Conservation (phyloP, 202 grass and related monocot genomes). For the Setaria italica region DNA sequence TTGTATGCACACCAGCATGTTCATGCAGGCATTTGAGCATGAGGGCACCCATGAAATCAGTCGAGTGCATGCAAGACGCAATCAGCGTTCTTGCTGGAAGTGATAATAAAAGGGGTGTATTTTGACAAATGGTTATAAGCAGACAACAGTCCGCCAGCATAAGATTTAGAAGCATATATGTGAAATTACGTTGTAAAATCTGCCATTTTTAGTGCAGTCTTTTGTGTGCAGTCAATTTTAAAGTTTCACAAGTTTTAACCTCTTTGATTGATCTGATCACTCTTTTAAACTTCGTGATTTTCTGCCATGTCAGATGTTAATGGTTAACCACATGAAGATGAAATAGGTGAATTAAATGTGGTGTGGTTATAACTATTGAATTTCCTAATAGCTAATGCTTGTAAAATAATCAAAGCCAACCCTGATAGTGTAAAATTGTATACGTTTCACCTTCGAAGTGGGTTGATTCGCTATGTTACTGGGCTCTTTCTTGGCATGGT, state of each 20-base stretch:
- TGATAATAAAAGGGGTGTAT: neutral
- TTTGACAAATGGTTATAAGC: neutral
- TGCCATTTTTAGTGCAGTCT: neutral
- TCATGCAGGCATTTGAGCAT: neutral
- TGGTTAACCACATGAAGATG: neutral
- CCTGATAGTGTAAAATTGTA: neutral
- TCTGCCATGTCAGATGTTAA: neutral
- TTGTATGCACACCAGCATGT: neutral
- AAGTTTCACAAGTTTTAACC: neutral
- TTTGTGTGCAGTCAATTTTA: neutral
- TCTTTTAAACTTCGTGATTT: neutral
- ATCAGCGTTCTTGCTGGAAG: neutral
- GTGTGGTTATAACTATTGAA: neutral
- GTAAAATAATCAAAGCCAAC: slow-evolving; percentile 12
- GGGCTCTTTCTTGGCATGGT: neutral
- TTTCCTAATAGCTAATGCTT: neutral
- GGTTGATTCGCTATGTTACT: neutral
- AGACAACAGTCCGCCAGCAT: neutral
- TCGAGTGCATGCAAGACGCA: neutral
- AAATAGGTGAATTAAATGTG: neutral
- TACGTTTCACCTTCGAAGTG: neutral
- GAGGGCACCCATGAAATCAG: neutral
- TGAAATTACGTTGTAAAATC: too few species aligned
- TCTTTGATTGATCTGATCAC: neutral
- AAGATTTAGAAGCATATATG: neutral